Percentiles rank a stretch among this genome's conserved stretches.
phyloP scores from a whole-genome alignment of 345 rosid species.

The Schrenkiella parvula region DNA sequence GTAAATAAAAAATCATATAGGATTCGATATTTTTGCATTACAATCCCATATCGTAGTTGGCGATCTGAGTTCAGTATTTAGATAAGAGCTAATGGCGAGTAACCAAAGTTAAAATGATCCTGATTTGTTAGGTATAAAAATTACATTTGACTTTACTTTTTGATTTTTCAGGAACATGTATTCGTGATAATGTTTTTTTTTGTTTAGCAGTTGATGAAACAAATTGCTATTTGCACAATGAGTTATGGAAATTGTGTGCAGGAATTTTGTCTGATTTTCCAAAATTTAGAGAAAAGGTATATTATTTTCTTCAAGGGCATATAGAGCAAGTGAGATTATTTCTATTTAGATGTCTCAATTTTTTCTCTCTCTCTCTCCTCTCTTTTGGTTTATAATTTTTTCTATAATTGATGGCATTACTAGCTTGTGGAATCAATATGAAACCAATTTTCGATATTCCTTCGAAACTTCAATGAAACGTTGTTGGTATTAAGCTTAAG shows the following conservation, averaged over 20 bases:
- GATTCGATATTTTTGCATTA: neutral
- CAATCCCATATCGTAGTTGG: neutral
- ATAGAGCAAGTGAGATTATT: slow-evolving; percentile 73
- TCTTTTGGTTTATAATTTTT: too few relatives aligned
- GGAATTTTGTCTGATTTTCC: slow-evolving; percentile 51
- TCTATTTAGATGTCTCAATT: too few relatives aligned
- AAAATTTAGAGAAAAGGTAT: slow-evolving; percentile 37
- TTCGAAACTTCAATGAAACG: too few relatives aligned
- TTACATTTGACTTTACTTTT: too few relatives aligned
- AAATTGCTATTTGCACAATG: neutral
- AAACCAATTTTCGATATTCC: too few relatives aligned
- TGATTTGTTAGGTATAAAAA: neutral
- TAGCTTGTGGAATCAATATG: too few relatives aligned
- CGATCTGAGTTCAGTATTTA: neutral
- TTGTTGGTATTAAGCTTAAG: too few relatives aligned
- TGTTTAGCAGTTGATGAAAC: neutral
- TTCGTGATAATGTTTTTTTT: neutral
- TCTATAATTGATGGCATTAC: too few relatives aligned
- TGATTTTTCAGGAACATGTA: too few relatives aligned
- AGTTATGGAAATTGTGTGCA: slow-evolving; percentile 57
- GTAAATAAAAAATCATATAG: neutral
- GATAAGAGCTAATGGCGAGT: neutral
- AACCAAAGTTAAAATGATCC: neutral
- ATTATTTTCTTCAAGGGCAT: slow-evolving; percentile 64
- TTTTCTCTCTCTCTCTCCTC: too few relatives aligned